phyloP scores from a whole-genome alignment of 495 filamentous ascomycete species.

The Rusavskia elegans region DNA sequence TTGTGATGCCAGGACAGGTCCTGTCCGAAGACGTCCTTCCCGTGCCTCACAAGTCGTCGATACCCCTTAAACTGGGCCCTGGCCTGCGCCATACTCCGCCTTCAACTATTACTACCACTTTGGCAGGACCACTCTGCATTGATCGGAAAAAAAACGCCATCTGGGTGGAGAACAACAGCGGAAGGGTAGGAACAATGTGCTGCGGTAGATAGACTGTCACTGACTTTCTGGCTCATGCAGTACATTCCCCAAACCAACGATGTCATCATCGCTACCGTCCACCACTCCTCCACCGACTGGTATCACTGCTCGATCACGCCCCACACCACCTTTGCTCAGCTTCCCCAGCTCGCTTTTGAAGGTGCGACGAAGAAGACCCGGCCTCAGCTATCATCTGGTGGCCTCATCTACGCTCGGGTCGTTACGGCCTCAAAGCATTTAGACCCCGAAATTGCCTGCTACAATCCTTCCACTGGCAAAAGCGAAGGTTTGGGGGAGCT shows the following conservation, averaged over 20 bases:
- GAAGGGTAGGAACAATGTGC: conserved; percentile 33
- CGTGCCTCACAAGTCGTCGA: conserved; percentile 41
- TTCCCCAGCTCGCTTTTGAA: conserved; percentile 84
- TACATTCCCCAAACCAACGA: conserved; percentile 68
- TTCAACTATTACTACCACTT: conserved; percentile 50
- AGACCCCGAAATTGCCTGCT: conserved; percentile 81
- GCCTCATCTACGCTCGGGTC: conserved; percentile 71
- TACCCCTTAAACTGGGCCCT: conserved; percentile 67
- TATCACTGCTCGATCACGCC: conserved; percentile 59
- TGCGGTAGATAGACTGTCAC: neutral
- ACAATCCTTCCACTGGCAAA: conserved; percentile 72
- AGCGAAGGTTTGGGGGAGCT: conserved; percentile 77
- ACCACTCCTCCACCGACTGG: conserved; percentile 54
- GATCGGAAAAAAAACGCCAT: conserved; percentile 66
- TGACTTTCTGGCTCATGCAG: conserved; percentile 30
- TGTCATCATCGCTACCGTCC: conserved; percentile 70
- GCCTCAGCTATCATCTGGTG: conserved; percentile 54
- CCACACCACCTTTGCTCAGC: conserved; percentile 54
- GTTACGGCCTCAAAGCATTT: conserved; percentile 62
- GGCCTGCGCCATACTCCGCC: conserved; percentile 65
- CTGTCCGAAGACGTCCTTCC: conserved; percentile 44
- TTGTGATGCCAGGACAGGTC: conserved; percentile 69
- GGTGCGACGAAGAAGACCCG: conserved; percentile 82
- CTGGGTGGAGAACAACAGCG: conserved; percentile 56
- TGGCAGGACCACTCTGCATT: conserved; percentile 61